Conservation (phyloP, 495 filamentous ascomycete species). For the Penicillium robsamsonii region DNA sequence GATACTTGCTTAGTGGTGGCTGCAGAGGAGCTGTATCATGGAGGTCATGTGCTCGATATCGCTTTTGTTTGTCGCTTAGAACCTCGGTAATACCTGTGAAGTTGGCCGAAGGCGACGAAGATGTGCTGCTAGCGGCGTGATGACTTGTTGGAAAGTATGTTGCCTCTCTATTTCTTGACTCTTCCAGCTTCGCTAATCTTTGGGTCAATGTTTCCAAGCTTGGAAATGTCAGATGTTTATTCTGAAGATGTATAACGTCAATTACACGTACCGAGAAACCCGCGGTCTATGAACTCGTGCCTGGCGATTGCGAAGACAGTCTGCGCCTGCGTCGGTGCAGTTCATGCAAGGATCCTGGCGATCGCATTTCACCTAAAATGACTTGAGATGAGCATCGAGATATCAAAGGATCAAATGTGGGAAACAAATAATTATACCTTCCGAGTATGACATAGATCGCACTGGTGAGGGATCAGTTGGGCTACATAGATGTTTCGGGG, state of each 20-base stretch:
- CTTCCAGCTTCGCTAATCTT: slow-evolving; percentile 25
- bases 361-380: slow-evolving; percentile 32
- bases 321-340: slow-evolving; percentile 23
- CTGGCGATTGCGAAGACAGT: slow-evolving; percentile 27
- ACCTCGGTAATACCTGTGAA: background rate
- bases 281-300: slow-evolving; percentile 27
- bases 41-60: background rate
- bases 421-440: slow-evolving; percentile 18
- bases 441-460: slow-evolving; percentile 30
- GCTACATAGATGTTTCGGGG: background rate
- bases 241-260: background rate
- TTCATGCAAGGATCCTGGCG: slow-evolving; percentile 30
- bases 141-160: slow-evolving; percentile 9
- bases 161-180: slow-evolving; percentile 5
- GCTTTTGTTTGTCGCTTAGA: slow-evolving; percentile 13
- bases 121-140: slow-evolving; percentile 4
- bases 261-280: slow-evolving; percentile 21
- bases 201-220: slow-evolving; percentile 26
- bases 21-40: background rate
- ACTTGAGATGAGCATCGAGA: background rate
- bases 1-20: slow-evolving; percentile 11
- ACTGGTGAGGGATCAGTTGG: slow-evolving; percentile 17
- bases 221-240: background rate
- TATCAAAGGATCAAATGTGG: background rate
- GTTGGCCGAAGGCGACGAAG: slow-evolving; percentile 13